A percentile compares a stretch with the other conserved stretches of the same genome.
phyloP scores from a whole-genome alignment of 371 early-diverging fungal species.

The Rhizopus stolonifer region DNA sequence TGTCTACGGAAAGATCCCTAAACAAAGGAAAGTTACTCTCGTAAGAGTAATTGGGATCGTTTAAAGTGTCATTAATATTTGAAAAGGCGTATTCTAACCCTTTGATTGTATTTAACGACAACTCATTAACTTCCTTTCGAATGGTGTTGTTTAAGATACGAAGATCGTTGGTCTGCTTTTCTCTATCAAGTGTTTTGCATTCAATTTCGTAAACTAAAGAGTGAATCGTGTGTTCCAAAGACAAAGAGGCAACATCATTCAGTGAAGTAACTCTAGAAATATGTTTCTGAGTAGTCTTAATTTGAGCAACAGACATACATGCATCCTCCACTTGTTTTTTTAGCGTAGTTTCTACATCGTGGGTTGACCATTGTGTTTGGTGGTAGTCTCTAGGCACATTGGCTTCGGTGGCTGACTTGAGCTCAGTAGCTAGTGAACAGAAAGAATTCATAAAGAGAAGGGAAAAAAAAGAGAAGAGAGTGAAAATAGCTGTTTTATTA shows the following conservation, averaged over 20 bases:
- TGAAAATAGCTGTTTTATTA: not conserved
- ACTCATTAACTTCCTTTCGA: constrained; percentile 40
- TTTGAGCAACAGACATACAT: constrained; percentile 50
- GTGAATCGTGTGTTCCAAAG: constrained; percentile 46
- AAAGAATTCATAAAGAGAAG: not conserved
- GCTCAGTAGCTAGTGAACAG: too few species aligned
- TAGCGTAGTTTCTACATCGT: too few species aligned
- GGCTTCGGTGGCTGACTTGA: too few species aligned
- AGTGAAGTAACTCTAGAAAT: constrained; percentile 41
- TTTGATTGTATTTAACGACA: constrained; percentile 36
- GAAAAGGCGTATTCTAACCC: constrained; percentile 38
- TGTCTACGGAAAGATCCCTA: constrained; percentile 40
- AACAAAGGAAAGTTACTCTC: constrained; percentile 45
- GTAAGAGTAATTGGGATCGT: constrained; percentile 37
- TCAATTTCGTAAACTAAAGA: constrained; percentile 46
- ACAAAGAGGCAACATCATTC: constrained; percentile 45
- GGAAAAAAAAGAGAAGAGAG: not conserved
- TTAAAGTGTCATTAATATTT: constrained; percentile 34
- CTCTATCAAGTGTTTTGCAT: constrained; percentile 45
- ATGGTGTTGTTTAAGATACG: constrained; percentile 39
- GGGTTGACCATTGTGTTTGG: too few species aligned
- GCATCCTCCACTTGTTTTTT: constrained; percentile 50
- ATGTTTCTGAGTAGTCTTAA: constrained; percentile 51
- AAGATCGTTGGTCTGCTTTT: constrained; percentile 43
- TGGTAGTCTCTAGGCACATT: too few species aligned